phyloP scores from a whole-genome alignment of 768 basidiomycete species.

The Pleurotus ostreatus region DNA sequence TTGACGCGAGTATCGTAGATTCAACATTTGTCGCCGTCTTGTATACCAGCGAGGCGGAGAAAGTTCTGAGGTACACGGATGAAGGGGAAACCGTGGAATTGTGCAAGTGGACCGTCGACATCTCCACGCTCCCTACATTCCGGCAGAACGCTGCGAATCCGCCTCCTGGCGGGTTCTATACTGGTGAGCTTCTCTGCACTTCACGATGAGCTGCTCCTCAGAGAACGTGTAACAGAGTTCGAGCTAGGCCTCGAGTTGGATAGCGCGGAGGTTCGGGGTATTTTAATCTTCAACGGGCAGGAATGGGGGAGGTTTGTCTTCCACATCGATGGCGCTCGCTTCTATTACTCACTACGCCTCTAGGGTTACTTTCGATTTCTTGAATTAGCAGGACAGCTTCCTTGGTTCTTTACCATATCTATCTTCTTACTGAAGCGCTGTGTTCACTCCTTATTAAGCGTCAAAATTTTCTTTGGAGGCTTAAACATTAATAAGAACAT shows the following conservation, averaged over 20 bases:
- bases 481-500: no score
- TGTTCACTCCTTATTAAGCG: no score
- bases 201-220: constrained; percentile 1
- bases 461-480: no score
- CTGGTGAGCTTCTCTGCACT: constrained; percentile 42
- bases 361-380: constrained; percentile 48
- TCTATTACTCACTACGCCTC: constrained; percentile 9
- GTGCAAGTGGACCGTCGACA: constrained; percentile 87
- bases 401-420: not conserved
- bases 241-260: constrained; percentile 82
- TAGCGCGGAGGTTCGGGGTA: constrained; percentile 83
- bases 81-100: constrained; percentile 75
- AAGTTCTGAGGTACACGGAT: constrained; percentile 78
- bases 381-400: constrained; percentile 23
- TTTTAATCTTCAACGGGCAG: constrained; percentile 66
- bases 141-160: constrained; percentile 62
- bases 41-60: constrained; percentile 73
- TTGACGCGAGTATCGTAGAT: constrained; percentile 37
- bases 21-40: constrained; percentile 78
- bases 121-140: constrained; percentile 74
- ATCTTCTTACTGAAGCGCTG: not conserved
- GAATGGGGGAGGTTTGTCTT: constrained; percentile 75
- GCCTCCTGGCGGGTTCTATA: constrained; percentile 68
- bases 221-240: constrained; percentile 49
- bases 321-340: constrained; percentile 10